A percentile compares a stretch with the other conserved stretches of the same genome.
Conservation (phyloP, 176 grass and related monocot species). For the Melocanna baccifera region DNA sequence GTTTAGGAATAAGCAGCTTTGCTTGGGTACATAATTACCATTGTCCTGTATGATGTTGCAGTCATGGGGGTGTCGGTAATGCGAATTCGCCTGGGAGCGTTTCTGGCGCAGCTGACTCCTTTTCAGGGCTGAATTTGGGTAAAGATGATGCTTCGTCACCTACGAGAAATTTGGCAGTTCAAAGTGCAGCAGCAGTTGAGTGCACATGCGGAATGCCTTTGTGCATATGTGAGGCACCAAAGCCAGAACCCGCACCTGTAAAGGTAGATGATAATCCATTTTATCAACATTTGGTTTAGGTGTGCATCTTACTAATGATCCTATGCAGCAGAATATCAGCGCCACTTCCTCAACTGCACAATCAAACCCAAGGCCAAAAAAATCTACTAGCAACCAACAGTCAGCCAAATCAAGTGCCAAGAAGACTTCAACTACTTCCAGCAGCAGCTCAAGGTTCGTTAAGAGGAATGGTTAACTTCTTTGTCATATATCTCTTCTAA, state of each 20-base stretch:
- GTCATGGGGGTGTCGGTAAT: conserved; percentile 40
- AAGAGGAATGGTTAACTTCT: not conserved
- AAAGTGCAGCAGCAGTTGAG: conserved; percentile 31
- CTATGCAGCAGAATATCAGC: conserved; percentile 46
- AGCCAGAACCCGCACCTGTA: conserved; percentile 52
- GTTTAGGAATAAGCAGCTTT: not conserved
- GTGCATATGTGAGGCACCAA: conserved; percentile 90
- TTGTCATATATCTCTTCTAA: not conserved
- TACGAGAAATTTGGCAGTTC: conserved; percentile 23
- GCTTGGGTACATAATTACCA: not conserved
- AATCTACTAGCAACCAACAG: conserved; percentile 51
- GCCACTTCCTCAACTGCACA: conserved; percentile 40
- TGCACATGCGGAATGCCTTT: conserved; percentile 99
- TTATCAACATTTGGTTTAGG: not conserved
- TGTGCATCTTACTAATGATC: not conserved
- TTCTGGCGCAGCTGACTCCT: conserved; percentile 37
- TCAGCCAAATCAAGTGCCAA: conserved; percentile 39
- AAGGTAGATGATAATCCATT: conserved; percentile 40
- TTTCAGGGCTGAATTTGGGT: conserved; percentile 75
- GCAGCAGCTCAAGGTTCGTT: conserved; percentile 76
- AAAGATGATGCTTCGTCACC: conserved; percentile 39
- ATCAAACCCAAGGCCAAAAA: conserved; percentile 66
- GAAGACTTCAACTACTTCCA: conserved; percentile 64
- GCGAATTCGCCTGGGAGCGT: conserved; percentile 9
- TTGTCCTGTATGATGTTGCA: conserved; percentile 34